These are phyloP conservation scores for Aureobasidium sp. DNA, from an alignment of 2,329 filamentous ascomycete species.

Conservation along the genomic window DNA sequence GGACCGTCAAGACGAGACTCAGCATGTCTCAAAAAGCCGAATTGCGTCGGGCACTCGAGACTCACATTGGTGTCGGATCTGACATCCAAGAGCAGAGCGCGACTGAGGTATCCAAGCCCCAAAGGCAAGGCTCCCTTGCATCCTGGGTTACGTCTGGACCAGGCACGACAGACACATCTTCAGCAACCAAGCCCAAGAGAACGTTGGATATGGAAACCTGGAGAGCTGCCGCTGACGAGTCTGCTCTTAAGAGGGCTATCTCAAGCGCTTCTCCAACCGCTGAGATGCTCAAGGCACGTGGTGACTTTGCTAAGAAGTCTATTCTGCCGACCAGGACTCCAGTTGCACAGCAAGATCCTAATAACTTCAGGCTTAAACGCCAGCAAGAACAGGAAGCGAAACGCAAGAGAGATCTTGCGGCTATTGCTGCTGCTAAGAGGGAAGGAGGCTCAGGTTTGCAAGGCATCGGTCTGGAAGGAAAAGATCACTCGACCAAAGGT, in stretches of 20 bases:
- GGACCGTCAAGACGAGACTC: constrained; percentile 67
- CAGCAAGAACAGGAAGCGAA: constrained; percentile 68
- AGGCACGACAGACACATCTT: constrained; percentile 20
- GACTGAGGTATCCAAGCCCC: constrained; percentile 22
- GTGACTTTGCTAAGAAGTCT: constrained; percentile 25
- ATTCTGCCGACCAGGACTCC: constrained; percentile 24
- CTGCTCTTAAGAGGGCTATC: constrained; percentile 25
- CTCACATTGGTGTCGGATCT: constrained; percentile 34
- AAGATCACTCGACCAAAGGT: constrained; percentile 66
- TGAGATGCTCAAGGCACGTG: constrained; percentile 18
- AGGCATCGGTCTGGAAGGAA: constrained; percentile 65
- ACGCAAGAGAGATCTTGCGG: constrained; percentile 63
- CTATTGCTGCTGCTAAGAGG: constrained; percentile 62
- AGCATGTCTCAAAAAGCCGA: constrained; percentile 78
- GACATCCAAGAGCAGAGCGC: constrained; percentile 19
- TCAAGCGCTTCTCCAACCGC: constrained; percentile 26
- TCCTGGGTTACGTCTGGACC: constrained; percentile 32
- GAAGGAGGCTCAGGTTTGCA: constrained; percentile 70
- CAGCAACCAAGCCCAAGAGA: constrained; percentile 16
- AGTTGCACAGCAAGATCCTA: constrained; percentile 34
- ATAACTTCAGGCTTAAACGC: constrained; percentile 64
- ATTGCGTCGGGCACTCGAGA: constrained; percentile 57
- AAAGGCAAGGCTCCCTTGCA: constrained; percentile 35
- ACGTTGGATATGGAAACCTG: constrained; percentile 31
- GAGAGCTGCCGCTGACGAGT: constrained; percentile 27